Evolutionary conservation across 352 stramenopile species (phyloP).

Genomic region (Phytophthora gonapodyides): DNA sequence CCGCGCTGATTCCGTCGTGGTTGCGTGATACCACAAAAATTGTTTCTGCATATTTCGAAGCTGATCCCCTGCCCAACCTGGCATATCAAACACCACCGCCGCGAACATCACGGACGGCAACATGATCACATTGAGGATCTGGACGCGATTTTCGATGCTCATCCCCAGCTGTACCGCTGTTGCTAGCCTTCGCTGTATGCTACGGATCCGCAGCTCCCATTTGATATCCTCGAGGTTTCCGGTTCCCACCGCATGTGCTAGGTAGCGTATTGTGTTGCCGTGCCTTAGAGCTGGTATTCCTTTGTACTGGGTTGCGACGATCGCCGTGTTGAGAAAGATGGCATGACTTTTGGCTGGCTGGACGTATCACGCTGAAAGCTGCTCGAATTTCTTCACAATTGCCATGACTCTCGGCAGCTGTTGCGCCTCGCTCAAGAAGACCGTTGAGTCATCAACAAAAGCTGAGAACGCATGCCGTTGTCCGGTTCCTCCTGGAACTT

Average conservation of each 20-base stretch:
- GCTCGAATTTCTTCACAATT: no score
- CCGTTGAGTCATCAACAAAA: slow-evolving; percentile 8
- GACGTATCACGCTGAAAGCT: no score
- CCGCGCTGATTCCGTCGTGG: no score
- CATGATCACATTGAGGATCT: no score
- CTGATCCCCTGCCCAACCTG: no score
- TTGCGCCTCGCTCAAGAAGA: neutral
- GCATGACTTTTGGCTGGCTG: neutral
- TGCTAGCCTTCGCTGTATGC: neutral
- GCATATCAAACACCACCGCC: no score
- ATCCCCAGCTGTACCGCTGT: neutral
- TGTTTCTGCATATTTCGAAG: no score
- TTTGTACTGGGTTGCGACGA: neutral
- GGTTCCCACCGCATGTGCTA: neutral
- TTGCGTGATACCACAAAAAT: no score
- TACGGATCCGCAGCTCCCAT: neutral
- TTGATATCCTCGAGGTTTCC: neutral
- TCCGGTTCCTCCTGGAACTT: neutral
- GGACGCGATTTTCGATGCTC: neutral
- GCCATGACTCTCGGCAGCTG: neutral
- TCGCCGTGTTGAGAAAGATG: neutral
- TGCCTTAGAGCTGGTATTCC: no score
- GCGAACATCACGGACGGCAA: no score
- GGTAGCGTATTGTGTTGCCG: neutral
- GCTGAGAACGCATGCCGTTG: neutral